A percentile compares a stretch with the other conserved stretches of the same genome.
phyloP scores from a whole-genome alignment of 1,139 yeast genomes.

The Saccharomyces hybrid region DNA sequence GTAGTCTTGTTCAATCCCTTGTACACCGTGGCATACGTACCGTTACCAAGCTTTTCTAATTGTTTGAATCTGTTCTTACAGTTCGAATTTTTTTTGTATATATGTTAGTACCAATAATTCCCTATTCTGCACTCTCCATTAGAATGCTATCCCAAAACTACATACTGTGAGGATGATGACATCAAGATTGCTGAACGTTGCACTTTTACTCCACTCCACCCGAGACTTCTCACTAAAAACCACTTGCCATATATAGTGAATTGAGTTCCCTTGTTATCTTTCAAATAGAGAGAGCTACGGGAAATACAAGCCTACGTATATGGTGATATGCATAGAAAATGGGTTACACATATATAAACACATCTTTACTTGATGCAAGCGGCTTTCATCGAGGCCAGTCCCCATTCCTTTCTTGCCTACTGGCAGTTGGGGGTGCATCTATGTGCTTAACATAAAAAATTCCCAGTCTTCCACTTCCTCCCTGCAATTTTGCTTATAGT shows the following conservation, averaged over 20 bases:
- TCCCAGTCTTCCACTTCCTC: background rate
- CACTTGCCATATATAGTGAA: background rate
- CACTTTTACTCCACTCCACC: background rate
- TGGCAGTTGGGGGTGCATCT: too few species aligned
- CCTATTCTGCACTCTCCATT: background rate
- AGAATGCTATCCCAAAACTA: background rate
- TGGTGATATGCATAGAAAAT: background rate
- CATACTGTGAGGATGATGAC: background rate
- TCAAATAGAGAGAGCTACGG: background rate
- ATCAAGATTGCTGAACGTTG: background rate
- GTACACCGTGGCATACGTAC: conserved; percentile 96
- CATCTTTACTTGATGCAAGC: too few species aligned
- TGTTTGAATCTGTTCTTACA: conserved; percentile 25
- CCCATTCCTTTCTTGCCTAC: too few species aligned
- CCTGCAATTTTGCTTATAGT: background rate
- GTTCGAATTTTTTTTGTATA: background rate
- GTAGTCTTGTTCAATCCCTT: conserved; percentile 89
- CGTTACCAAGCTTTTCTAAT: conserved; percentile 91
- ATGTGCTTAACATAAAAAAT: background rate
- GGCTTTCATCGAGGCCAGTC: background rate
- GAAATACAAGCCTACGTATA: background rate
- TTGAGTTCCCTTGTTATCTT: background rate
- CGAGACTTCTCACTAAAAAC: too few species aligned
- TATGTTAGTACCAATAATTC: conserved; percentile 6
- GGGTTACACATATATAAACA: background rate